These are phyloP conservation scores for Styphnolobium japonicum DNA, from an alignment of 306 rosid genomes.

Conservation along the genomic window DNA sequence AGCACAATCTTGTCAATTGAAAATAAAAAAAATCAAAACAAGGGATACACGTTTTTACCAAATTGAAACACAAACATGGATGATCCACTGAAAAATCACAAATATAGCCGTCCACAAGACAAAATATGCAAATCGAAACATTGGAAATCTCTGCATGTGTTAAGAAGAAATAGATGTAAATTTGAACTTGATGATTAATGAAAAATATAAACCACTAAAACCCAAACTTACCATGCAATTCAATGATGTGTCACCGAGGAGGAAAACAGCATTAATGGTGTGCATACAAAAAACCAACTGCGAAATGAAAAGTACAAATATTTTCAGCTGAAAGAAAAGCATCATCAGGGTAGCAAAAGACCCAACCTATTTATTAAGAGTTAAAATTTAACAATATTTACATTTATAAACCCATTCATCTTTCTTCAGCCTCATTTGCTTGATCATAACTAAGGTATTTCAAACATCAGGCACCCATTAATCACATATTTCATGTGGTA, in stretches of 20 bases:
- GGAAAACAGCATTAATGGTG: slow-evolving; percentile 74
- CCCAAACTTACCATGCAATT: slow-evolving; percentile 69
- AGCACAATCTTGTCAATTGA: not conserved
- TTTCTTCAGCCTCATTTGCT: not conserved
- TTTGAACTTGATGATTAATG: not conserved
- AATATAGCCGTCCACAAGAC: slow-evolving; percentile 65
- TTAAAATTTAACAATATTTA: not conserved
- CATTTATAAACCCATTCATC: not conserved
- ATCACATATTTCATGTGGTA: not conserved
- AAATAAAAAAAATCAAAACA: not conserved
- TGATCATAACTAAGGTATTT: not conserved
- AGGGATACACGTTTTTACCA: slow-evolving; percentile 43
- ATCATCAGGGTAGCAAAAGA: not conserved
- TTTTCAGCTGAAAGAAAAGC: slow-evolving; percentile 12
- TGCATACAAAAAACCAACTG: slow-evolving; percentile 81
- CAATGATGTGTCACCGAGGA: slow-evolving; percentile 73
- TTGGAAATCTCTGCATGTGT: slow-evolving; percentile 73
- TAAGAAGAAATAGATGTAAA: slow-evolving; percentile 8
- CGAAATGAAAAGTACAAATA: slow-evolving; percentile 21
- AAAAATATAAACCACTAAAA: not conserved
- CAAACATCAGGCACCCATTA: slow-evolving; percentile 13
- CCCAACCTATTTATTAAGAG: not conserved
- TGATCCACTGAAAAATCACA: slow-evolving; percentile 79
- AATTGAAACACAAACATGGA: slow-evolving; percentile 62
- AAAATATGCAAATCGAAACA: slow-evolving; percentile 81